Evolutionary conservation across 208 protist species (phyloP).

Genomic region (Trichomonas vaginalis): DNA sequence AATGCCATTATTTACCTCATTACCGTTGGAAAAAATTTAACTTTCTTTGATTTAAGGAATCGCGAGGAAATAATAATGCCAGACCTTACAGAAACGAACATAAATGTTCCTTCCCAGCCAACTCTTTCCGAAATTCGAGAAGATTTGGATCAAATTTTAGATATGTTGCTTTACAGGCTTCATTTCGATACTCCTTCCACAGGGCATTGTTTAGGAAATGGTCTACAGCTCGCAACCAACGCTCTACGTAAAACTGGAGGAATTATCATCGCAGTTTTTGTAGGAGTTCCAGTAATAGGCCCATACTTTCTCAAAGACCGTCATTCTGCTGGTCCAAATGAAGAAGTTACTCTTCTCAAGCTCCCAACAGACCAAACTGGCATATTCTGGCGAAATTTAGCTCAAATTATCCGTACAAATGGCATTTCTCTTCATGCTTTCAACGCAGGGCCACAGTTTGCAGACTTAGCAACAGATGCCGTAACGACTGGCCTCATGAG

Average conservation of each 20-base stretch:
- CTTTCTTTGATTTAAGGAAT: neutral
- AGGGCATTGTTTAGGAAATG: neutral
- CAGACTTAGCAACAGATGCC: neutral
- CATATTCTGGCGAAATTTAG: neutral
- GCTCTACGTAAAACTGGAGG: neutral
- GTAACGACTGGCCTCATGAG: neutral
- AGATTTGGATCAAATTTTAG: neutral
- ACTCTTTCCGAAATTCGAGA: neutral
- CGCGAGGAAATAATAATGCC: neutral
- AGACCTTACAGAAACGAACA: neutral
- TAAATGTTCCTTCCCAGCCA: neutral
- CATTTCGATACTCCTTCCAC: neutral
- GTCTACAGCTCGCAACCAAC: neutral
- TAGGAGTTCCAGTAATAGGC: neutral
- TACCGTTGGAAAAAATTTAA: neutral
- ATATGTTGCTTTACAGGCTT: neutral
- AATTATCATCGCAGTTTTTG: neutral
- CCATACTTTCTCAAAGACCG: neutral
- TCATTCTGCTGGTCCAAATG: neutral
- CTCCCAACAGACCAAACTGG: neutral
- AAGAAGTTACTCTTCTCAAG: neutral
- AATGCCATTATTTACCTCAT: neutral
- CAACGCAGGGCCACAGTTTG: neutral
- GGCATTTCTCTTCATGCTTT: neutral
- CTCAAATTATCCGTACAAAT: neutral